Base-by-base conservation (phyloP, 805 yeast genomes). In the Priceomyces haplophilus region DNA sequence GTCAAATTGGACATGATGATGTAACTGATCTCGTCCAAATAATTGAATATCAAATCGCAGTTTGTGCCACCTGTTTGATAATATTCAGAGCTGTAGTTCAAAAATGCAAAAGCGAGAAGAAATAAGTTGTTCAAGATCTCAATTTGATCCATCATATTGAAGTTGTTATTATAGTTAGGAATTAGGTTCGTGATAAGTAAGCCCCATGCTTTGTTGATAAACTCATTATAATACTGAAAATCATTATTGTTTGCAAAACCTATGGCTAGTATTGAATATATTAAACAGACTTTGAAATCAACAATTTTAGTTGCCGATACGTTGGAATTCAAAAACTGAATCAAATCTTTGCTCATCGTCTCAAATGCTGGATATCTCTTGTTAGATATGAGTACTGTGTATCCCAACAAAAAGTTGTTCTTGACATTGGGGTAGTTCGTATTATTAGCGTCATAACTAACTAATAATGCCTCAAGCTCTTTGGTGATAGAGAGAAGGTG, bases 81-180 rank as follows among this genome's bases (percentile, higher is more conserved):
- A 30, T 56, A 46, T n/a, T 64, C 59, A 15, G 39, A 25, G 41
- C 72, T 63, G 52, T 66, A 65, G 20, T 65, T 60, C 37, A 76
- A 54, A 45, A 73, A 72, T 11, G 76, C 62, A 48, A 59, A 69
- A 21, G 74, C 59, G 24, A 79, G 54, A 16, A 76, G 51, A 25
- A 73, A 74, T 30, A 78, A 62, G 42, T 75, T 69, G 42, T 69
- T 71, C 39, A 78, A 62, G 44, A 77, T 71, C 37, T 69, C 69
- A 46, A 60, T 50, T 42, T 64, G 69, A 42, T 60, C 51, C 38
- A 49, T 36, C 23, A 56, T 42, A 44, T 57, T 58, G 34, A 56
- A 52, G 41, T 58, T 55, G 32, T 57, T 51, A 48, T 58, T 62
- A 44, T 64, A 63, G 37, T 61, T 59, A 4, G 72, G 70, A 15